These are phyloP conservation scores for Phytophthora sp. DNA, from an alignment of 352 stramenopile genomes.

Conservation along the genomic window DNA sequence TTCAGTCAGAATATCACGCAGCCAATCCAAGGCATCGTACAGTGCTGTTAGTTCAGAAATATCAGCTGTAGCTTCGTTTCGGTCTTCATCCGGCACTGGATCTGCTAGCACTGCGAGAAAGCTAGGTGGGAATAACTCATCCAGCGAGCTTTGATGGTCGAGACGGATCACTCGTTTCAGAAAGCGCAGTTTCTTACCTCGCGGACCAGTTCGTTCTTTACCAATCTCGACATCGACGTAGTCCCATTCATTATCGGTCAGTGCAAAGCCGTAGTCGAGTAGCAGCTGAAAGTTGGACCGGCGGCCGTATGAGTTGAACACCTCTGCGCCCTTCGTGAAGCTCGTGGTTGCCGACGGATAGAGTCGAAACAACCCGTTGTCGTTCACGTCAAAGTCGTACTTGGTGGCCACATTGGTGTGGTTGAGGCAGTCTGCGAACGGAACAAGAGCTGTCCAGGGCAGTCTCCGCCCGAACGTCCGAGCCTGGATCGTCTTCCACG, in stretches of 20 bases:
- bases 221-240: conserved; percentile 68
- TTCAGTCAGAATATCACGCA: conserved; percentile 28
- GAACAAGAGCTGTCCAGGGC: conserved; percentile 91
- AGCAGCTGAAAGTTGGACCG: conserved; percentile 89
- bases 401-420: conserved; percentile 91
- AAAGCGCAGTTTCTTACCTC: conserved; percentile 52
- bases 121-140: conserved; percentile 53
- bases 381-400: conserved; percentile 81
- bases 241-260: conserved; percentile 91
- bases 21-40: conserved; percentile 34
- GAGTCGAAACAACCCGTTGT: conserved; percentile 66
- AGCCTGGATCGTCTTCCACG: conserved; percentile 91
- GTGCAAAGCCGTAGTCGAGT: conserved; percentile 93
- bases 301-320: conserved; percentile 93
- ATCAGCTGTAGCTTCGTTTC: conserved; percentile 14
- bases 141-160: conserved; percentile 52
- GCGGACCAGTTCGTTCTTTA: conserved; percentile 34
- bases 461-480: conserved; percentile 91
- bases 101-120: conserved; percentile 32
- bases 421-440: conserved; percentile 93
- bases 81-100: conserved; percentile 21
- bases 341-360: conserved; percentile 64
- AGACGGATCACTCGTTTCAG: conserved; percentile 52
- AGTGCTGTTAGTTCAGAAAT: conserved; percentile 14
- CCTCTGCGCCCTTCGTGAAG: conserved; percentile 70